Evolutionary conservation across 345 rosid genomes (phyloP).

Genomic region (Clarkia xantiana): DNA sequence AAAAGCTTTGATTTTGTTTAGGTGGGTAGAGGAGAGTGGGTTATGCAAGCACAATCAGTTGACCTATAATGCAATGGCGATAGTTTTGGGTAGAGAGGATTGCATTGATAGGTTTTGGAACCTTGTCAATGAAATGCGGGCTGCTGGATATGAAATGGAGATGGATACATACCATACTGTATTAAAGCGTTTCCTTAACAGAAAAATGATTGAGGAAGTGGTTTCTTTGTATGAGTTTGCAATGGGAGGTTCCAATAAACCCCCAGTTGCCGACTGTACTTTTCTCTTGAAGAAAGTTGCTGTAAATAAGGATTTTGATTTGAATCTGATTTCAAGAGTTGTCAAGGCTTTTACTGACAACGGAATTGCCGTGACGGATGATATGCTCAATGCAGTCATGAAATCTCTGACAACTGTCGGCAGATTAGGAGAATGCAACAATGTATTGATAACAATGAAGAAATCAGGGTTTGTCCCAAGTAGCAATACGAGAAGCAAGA

Average conservation of each 20-base stretch:
- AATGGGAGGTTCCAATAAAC: slow-evolving; percentile 48
- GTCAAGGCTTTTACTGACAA: slow-evolving; percentile 31
- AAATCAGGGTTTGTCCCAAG: slow-evolving; percentile 35
- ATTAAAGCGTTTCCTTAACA: slow-evolving; percentile 38
- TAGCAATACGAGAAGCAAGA: slow-evolving; percentile 33
- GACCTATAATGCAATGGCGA: slow-evolving; percentile 63
- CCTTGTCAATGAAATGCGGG: slow-evolving; percentile 53
- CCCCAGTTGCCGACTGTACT: slow-evolving; percentile 29
- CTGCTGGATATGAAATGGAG: slow-evolving; percentile 48
- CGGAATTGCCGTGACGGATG: slow-evolving; percentile 49
- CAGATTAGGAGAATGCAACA: slow-evolving; percentile 36
- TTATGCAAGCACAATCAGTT: slow-evolving; percentile 36
- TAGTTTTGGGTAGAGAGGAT: slow-evolving; percentile 65
- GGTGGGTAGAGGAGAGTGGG: slow-evolving; percentile 70
- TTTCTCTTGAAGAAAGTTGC: slow-evolving; percentile 57
- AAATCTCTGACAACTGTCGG: slow-evolving; percentile 56
- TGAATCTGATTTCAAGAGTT: slow-evolving; percentile 55
- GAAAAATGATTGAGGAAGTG: slow-evolving; percentile 58
- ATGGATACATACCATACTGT: slow-evolving; percentile 42
- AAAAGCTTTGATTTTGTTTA: slow-evolving; percentile 62
- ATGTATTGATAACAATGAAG: slow-evolving; percentile 55
- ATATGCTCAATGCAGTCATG: slow-evolving; percentile 43
- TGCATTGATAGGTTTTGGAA: slow-evolving; percentile 71
- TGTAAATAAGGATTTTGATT: slow-evolving; percentile 41
- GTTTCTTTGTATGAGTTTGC: slow-evolving; percentile 67